Conservation (phyloP, 257 asterid genomes). For the Rauvolfia tetraphylla region DNA sequence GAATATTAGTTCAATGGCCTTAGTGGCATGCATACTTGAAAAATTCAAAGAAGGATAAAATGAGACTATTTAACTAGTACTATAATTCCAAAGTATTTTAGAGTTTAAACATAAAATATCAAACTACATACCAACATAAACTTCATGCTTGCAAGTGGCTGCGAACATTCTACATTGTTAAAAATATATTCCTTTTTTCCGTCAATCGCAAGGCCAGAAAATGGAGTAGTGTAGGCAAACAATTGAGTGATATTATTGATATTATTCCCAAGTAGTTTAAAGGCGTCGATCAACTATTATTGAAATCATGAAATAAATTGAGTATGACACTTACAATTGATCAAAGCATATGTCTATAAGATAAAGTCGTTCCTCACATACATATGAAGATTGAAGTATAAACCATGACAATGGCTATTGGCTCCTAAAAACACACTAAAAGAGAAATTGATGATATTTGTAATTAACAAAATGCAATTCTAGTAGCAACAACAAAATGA, state of each 20-base stretch:
- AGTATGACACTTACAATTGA: constrained; percentile 56
- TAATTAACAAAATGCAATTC: not conserved
- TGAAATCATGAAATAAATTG: not conserved
- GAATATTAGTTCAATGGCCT: not conserved
- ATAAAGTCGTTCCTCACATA: constrained; percentile 89
- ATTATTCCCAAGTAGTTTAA: not conserved
- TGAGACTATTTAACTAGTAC: not conserved
- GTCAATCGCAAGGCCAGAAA: constrained; percentile 76
- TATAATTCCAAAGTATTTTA: not conserved
- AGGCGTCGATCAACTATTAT: not conserved
- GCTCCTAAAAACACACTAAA: constrained; percentile 46
- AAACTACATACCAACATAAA: not conserved
- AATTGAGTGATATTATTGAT: not conserved
- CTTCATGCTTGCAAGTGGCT: constrained; percentile 74
- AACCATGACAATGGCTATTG: constrained; percentile 95
- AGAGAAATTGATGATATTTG: not conserved
- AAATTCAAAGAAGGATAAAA: not conserved
- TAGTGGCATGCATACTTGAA: not conserved
- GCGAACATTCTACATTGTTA: constrained; percentile 91
- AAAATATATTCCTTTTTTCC: constrained; percentile 93
- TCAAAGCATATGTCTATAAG: constrained; percentile 82
- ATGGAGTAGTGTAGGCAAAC: constrained; percentile 2
- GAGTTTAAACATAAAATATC: not conserved
- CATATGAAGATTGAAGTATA: constrained; percentile 45
- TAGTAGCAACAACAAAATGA: not conserved